A percentile compares a stretch with the other conserved stretches of the same genome.
These are phyloP conservation scores for Rhodotorula sp. DNA, from an alignment of 1,284 basidiomycete genomes.

Conservation along the genomic window DNA sequence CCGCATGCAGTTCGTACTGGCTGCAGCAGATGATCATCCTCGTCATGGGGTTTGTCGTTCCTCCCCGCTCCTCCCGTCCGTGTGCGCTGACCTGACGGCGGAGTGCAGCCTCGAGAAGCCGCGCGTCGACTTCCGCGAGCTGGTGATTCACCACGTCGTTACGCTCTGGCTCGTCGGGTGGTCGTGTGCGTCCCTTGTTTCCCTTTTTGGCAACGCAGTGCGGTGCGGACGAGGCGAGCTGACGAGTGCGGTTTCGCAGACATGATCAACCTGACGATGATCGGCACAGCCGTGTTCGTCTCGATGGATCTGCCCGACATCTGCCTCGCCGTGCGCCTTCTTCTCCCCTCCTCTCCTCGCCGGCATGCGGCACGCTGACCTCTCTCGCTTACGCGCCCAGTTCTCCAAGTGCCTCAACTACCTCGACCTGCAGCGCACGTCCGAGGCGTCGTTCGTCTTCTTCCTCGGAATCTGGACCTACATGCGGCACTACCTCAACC, in stretches of 20 bases:
- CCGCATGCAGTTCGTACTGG: conserved; percentile 83
- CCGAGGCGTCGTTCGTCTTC: conserved; percentile 65
- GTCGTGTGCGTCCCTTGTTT: conserved; percentile 66
- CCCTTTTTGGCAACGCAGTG: background rate
- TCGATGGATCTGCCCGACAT: conserved; percentile 96
- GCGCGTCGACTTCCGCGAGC: conserved; percentile 54
- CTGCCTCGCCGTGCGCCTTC: conserved; percentile 71
- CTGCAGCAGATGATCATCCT: conserved; percentile 89
- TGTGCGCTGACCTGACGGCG: background rate
- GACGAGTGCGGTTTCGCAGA: conserved; percentile 9
- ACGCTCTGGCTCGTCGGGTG: conserved; percentile 96
- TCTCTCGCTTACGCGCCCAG: conserved; percentile 53
- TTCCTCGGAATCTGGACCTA: conserved; percentile 88
- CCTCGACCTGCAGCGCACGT: conserved; percentile 61
- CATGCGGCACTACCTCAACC: conserved; percentile 91
- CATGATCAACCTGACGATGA: conserved; percentile 63
- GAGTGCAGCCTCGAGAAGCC: conserved; percentile 51
- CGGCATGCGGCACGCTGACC: too few species aligned
- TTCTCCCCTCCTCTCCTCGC: background rate
- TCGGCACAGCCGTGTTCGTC: conserved; percentile 89
- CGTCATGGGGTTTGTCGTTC: conserved; percentile 56
- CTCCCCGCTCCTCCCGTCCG: too few species aligned
- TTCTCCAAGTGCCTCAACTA: conserved; percentile 86
- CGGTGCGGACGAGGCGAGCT: background rate
- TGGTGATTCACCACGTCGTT: conserved; percentile 72